Evolutionary conservation across 192 early-diverging fungal species (phyloP), one percentile per base, ranked within the genome.

Genomic region (Allomyces macrogynus): DNA sequence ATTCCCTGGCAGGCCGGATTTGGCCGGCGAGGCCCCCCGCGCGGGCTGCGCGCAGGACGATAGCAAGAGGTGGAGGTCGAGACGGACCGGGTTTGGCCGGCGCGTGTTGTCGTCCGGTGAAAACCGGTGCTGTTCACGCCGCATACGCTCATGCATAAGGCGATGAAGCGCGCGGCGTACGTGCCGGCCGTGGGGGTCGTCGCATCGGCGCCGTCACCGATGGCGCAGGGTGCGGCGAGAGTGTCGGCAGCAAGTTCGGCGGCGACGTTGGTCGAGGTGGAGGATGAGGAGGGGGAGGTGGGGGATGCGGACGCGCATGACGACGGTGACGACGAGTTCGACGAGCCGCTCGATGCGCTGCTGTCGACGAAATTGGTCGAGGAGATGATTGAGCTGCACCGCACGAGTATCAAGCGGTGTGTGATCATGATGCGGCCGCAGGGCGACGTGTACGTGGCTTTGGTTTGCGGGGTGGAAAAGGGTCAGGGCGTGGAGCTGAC

Each of bases 301-400:
- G 32, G 32, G 32, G 32, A 8, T 8, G 7, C 32, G 32, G 7
- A 40, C 32, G 32, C 8, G 32, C 32, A 40, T 0, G 49, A 54
- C 3, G 49, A n/a, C n/a, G n/a, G n/a, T n/a, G n/a, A n/a, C 49
- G 68, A 71, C 40, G 69, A 76, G 65, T 65, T 78, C 16, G 78
- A 83, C 43, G 67, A 73, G 65, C 32, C 32, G 32, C 64, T 91
- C 57, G 83, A 83, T 62, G 74, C 80, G 23, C 68, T 87, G 40
- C 69, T 92, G 10, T 84, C 81, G 57, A 66, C 96, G 60, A 91
- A 94, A 66, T 71, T 91, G 67, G 87, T 86, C 24, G 70, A 96
- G 57, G 84, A 89, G 65, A 75, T 98, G 79, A 86, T 95, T 67
- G 86, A 94, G 71, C 67, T 83, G 23, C 92, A 96, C 72, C 89